Evolutionary conservation across 257 asterid genomes (phyloP).

Genomic region (Rhazya stricta): DNA sequence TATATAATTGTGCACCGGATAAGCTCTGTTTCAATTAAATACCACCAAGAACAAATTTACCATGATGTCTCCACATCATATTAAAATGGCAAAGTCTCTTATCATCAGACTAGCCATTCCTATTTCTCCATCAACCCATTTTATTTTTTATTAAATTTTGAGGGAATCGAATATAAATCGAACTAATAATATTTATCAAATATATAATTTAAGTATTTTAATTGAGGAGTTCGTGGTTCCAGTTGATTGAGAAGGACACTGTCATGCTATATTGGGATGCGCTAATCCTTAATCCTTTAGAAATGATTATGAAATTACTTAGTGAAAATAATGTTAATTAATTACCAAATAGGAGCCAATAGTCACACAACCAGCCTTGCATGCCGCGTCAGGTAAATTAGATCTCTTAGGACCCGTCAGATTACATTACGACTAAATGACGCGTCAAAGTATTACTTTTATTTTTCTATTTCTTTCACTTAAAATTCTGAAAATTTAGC

Average conservation of each 20-base stretch:
- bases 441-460: background rate
- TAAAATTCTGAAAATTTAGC: background rate
- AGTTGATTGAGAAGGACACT: background rate
- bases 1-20: slow-evolving; percentile 39
- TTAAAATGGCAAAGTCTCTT: too few species aligned
- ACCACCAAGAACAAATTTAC: background rate
- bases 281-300: too few species aligned
- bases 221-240: too few species aligned
- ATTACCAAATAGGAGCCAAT: background rate
- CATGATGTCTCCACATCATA: too few species aligned
- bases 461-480: background rate
- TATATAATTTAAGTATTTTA: too few species aligned
- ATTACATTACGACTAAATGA: background rate
- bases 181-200: too few species aligned
- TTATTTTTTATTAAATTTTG: too few species aligned
- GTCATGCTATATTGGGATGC: background rate
- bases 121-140: too few species aligned
- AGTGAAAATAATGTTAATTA: too few species aligned
- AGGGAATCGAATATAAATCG: too few species aligned
- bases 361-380: too few species aligned
- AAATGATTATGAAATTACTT: background rate
- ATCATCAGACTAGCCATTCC: too few species aligned
- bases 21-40: slow-evolving; percentile 26
- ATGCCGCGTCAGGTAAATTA: background rate
- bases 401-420: background rate